Conservation (phyloP, 2,329 filamentous ascomycete species). For the Nothopassalora personata region DNA sequence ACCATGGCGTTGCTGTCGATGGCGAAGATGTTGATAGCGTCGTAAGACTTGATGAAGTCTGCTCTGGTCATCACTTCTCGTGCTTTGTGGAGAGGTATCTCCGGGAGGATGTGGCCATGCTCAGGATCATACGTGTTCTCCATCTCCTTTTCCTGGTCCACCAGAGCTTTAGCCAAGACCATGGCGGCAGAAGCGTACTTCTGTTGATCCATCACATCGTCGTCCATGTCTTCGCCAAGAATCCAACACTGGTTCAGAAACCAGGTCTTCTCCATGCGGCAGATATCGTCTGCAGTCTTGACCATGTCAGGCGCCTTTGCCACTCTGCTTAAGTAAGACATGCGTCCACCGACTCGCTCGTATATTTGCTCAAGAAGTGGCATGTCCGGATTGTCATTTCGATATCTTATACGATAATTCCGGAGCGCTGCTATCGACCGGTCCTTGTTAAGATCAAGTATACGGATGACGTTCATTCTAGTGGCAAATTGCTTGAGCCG, state of each 20-base stretch:
- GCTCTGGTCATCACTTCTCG: slow-evolving; percentile 92
- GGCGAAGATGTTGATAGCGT: slow-evolving; percentile 90
- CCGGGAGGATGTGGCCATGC: slow-evolving; percentile 69
- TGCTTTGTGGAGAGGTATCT: slow-evolving; percentile 74
- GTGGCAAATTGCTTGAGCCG: slow-evolving; percentile 86
- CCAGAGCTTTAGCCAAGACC: slow-evolving; percentile 83
- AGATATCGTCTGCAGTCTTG: slow-evolving; percentile 67
- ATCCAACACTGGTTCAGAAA: slow-evolving; percentile 76
- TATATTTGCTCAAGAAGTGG: slow-evolving; percentile 71
- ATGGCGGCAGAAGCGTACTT: slow-evolving; percentile 93
- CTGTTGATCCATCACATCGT: slow-evolving; percentile 97
- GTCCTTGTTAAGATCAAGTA: slow-evolving; percentile 73
- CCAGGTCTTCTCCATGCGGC: slow-evolving; percentile 68
- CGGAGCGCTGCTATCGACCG: slow-evolving; percentile 71
- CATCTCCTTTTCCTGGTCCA: slow-evolving; percentile 70
- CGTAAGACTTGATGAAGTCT: slow-evolving; percentile 86
- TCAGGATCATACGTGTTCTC: slow-evolving; percentile 58
- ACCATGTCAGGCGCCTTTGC: slow-evolving; percentile 83
- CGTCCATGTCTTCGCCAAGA: slow-evolving; percentile 73
- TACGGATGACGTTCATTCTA: slow-evolving; percentile 86
- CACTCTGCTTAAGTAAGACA: slow-evolving; percentile 83
- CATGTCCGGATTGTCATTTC: slow-evolving; percentile 52
- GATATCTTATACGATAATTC: slow-evolving; percentile 77
- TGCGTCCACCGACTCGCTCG: slow-evolving; percentile 75
- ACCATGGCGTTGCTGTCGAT: slow-evolving; percentile 79